Conservation (phyloP, 2,329 filamentous ascomycete genomes). For the Colletotrichum tropicale region DNA sequence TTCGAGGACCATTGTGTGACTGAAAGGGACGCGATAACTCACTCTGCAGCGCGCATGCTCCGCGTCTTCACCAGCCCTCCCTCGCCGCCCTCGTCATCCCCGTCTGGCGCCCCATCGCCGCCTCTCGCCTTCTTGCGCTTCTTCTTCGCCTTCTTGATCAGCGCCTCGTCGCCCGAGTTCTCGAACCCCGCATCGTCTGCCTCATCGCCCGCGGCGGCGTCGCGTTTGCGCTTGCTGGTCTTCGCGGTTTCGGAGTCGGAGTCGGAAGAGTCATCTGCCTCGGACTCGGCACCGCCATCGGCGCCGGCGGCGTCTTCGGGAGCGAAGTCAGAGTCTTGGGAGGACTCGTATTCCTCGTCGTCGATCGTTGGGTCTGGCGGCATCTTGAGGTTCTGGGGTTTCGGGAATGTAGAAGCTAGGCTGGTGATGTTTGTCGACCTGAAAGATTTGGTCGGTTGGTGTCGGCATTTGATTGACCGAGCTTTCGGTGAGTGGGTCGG, state of each 20-base stretch:
- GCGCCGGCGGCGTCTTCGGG: constrained; percentile 54
- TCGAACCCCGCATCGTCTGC: constrained; percentile 57
- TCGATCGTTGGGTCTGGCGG: constrained; percentile 42
- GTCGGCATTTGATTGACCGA: constrained; percentile 12
- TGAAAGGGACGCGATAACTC: constrained; percentile 27
- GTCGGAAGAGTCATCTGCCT: constrained; percentile 54
- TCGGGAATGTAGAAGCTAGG: not conserved
- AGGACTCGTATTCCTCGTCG: constrained; percentile 66
- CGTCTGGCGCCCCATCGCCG: constrained; percentile 32
- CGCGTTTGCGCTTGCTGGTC: constrained; percentile 37
- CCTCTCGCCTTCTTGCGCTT: constrained; percentile 48
- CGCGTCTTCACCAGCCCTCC: constrained; percentile 75
- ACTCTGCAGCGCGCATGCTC: constrained; percentile 71
- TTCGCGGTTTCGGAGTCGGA: constrained; percentile 31
- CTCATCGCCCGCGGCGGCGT: constrained; percentile 29
- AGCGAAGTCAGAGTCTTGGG: constrained; percentile 76
- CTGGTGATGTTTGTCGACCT: not conserved
- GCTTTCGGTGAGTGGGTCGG: not conserved
- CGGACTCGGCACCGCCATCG: constrained; percentile 51
- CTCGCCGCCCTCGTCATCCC: constrained; percentile 62
- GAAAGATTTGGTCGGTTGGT: not conserved
- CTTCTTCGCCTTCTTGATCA: constrained; percentile 66
- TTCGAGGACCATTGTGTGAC: rapidly evolving
- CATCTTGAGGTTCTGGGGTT: constrained; percentile 38
- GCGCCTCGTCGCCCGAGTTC: constrained; percentile 75